Base-by-base conservation (phyloP, 768 basidiomycete species). In the Hydnum rufescens region DNA sequence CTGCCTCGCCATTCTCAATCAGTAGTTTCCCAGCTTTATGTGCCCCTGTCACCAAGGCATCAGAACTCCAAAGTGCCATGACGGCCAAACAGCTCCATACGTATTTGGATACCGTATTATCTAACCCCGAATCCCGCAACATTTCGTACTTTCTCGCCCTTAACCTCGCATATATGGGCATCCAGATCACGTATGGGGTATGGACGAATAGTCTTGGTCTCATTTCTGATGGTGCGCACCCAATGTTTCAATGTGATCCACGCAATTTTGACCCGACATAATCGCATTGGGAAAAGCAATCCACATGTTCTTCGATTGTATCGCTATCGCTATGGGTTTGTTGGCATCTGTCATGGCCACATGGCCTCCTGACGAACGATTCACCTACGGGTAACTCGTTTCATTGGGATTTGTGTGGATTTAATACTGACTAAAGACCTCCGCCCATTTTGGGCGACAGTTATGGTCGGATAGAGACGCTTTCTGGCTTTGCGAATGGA, bases 251-350 rank as follows among this genome's bases (percentile, higher is more conserved):
- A 32, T 5, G 22, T n/a, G n/a, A n/a, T n/a, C n/a, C n/a, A n/a
- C n/a, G n/a, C n/a, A 32, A 42, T 29, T 3, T 19, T 28, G 39
- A n/a, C 8, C 4, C 29, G n/a, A 19, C 53, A 44, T 29, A 18
- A 49, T 34, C 19, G 34, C 34, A 39, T 39, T 39, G 8, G 8
- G 8, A 39, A 47, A 16, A 97, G 93, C 95, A 22, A 97, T 99
- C 32, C 95, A 99, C 62, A 99, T 97, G 95, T 87, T 89, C 6
- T 99, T 99, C 59, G 95, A 99, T 66, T 97, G 95, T 62, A 78
- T 96, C 75, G 93, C 93, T 0, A 88, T 99, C 50, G 89, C 78
- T 0, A 86, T 99, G 51, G 95, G 95, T 2, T 73, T 99, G 2
- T 78, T 95, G 53, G 95, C 95, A 3, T 92, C 87, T 5, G 85